Evolutionary conservation across 352 stramenopile genomes (phyloP).

Genomic region (Blastocystis sp.): DNA sequence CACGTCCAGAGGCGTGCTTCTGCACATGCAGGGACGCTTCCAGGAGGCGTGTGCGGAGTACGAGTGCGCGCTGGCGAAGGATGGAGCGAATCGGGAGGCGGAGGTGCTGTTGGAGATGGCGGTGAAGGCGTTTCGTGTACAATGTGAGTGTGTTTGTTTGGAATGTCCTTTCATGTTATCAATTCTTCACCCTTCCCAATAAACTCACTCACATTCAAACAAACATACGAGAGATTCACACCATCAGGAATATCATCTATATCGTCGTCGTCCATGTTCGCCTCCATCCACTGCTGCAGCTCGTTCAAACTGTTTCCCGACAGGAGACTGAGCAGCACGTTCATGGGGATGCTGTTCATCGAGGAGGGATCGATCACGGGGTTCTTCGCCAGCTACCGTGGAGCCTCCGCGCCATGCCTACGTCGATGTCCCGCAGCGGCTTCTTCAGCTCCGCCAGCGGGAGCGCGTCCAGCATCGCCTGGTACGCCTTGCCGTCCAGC

Average conservation of each 20-base stretch:
- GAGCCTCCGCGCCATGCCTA: neutral
- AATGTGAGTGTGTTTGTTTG: neutral
- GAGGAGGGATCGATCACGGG: neutral
- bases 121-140: neutral
- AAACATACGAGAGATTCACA: neutral
- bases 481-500: neutral
- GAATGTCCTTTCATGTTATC: neutral
- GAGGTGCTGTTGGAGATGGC: neutral
- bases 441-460: neutral
- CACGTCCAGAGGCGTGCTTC: neutral
- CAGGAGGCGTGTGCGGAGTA: constrained; percentile 12
- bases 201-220: neutral
- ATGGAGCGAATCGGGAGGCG: neutral
- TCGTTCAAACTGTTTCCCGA: neutral
- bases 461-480: neutral
- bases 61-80: neutral
- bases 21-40: neutral
- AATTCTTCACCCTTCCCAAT: neutral
- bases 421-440: constrained; percentile 10
- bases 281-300: neutral
- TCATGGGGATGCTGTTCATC: neutral
- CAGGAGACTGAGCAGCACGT: neutral
- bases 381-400: constrained; percentile 6
- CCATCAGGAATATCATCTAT: neutral
- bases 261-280: neutral